phyloP scores from a whole-genome alignment of 331 rosid genomes.

The Malus hybrid region DNA sequence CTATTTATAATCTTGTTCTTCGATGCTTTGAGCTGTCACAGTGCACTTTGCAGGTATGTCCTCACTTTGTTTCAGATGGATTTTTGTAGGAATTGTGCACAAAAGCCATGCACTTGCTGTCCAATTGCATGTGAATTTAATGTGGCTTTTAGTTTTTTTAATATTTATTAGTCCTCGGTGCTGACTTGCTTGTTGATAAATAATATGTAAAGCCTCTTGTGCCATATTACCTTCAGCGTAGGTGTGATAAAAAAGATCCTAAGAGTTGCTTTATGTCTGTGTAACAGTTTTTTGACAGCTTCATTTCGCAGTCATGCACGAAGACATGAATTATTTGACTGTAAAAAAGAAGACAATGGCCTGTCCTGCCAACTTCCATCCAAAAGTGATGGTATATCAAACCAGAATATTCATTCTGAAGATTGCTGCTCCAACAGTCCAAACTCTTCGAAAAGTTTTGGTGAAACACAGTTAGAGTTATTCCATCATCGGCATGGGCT shows the following conservation, averaged over 20 bases:
- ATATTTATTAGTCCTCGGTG: not conserved
- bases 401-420: conserved; percentile 42
- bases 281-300: conserved; percentile 75
- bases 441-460: conserved; percentile 60
- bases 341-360: conserved; percentile 28
- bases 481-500: conserved; percentile 89
- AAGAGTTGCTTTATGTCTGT: conserved; percentile 35
- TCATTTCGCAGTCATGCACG: conserved; percentile 63
- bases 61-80: not conserved
- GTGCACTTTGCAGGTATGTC: conserved; percentile 76
- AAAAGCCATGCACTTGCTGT: no score
- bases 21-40: conserved; percentile 84
- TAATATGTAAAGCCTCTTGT: conserved; percentile 1
- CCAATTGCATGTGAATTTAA: no score
- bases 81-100: no score
- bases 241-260: conserved; percentile 18
- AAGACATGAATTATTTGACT: conserved; percentile 37
- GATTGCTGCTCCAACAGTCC: conserved; percentile 50
- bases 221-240: not conserved
- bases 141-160: no score
- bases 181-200: not conserved
- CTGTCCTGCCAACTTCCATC: conserved; percentile 35
- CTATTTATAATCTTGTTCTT: conserved; percentile 53
- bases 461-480: conserved; percentile 77
- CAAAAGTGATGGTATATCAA: conserved; percentile 44